Base-by-base conservation (phyloP, 768 basidiomycete genomes). In the Rhizopogon sp. region DNA sequence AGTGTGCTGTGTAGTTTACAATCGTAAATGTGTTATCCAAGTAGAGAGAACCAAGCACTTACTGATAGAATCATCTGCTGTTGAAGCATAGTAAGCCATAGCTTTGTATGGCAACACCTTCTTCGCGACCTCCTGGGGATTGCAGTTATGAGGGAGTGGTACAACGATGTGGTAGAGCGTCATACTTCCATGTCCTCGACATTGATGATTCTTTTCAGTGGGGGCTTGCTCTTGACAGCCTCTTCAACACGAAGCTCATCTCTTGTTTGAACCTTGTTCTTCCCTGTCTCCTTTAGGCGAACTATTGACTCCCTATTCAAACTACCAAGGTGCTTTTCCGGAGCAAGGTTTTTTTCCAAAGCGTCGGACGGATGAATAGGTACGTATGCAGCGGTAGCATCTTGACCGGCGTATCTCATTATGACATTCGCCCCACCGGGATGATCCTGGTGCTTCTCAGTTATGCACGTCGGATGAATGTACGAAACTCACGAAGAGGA, bases 361-460 rank as follows among this genome's bases (percentile, higher is more conserved):
- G 90, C 84, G 60, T 89, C 87, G 25, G 87, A 82, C 3, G 94
- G 85, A 70, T 98, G 95, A 42, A 97, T 90, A 5, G 89, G 88
- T 57, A 87, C 79, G 64, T 86, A 90, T 4, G 74, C 86, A 6
- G 70, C 70, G 0, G 89, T 90, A n/a, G 91, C 92, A 66, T 94
- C 94, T 57, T 78, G 80, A 8, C 95, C 95, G 8, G 83, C 93
- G 62, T 92, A 90, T 63, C 83, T 85, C 17, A 96, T 65, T 57
- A 98, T 90, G 63, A 92, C 87, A 54, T 80, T 79, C 16, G 85
- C 73, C 2, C 95, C 95, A 17, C 95, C 93, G 6, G 89, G 88
- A 61, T 91, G 89, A 49, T 85, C 79, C 84, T 87, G 59, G 28
- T 60, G 33, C 50, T 11, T 11, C 43, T 63, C 39, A 22, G 47